Percentiles rank a stretch among this genome's conserved stretches.
Conservation (phyloP, 352 stramenopile species). For the Globisporangium alternatum region DNA sequence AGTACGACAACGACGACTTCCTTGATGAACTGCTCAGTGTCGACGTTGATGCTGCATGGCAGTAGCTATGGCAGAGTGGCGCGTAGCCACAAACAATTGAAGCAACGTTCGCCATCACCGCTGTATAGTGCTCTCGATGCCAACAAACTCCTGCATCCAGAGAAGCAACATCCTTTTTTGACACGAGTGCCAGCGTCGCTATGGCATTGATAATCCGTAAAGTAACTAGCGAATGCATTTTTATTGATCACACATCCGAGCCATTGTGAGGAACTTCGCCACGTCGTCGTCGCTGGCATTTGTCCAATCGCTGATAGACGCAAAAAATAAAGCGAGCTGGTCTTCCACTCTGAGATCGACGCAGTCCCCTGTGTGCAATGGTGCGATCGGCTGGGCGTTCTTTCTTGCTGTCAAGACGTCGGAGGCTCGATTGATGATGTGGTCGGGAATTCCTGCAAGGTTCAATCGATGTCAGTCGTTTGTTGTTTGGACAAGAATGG, state of each 20-base stretch:
- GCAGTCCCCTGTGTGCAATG: conserved; percentile 20
- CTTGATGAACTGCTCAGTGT: conserved; percentile 56
- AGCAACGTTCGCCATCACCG: not conserved
- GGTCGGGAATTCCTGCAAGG: conserved; percentile 38
- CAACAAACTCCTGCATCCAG: not conserved
- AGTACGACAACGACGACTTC: conserved; percentile 21
- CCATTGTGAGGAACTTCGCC: conserved; percentile 50
- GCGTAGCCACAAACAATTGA: not conserved
- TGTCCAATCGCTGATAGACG: conserved; percentile 52
- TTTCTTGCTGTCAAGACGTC: conserved; percentile 40
- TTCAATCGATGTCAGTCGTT: not conserved
- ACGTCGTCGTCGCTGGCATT: conserved; percentile 37
- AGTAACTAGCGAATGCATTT: conserved; percentile 19
- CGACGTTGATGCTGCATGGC: conserved; percentile 38
- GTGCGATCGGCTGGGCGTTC: conserved; percentile 22
- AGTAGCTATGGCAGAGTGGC: not conserved
- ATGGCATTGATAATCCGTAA: conserved; percentile 7
- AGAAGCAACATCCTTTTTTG: not conserved
- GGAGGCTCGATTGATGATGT: conserved; percentile 41
- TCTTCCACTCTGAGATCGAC: conserved; percentile 36
- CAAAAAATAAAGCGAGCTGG: conserved; percentile 41
- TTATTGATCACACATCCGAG: conserved; percentile 36
- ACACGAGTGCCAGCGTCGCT: not conserved
- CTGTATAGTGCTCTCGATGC: not conserved
- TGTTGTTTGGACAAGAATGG: not conserved